phyloP scores from a whole-genome alignment of 1,284 basidiomycete genomes.

The Xerocomus minutiporus region DNA sequence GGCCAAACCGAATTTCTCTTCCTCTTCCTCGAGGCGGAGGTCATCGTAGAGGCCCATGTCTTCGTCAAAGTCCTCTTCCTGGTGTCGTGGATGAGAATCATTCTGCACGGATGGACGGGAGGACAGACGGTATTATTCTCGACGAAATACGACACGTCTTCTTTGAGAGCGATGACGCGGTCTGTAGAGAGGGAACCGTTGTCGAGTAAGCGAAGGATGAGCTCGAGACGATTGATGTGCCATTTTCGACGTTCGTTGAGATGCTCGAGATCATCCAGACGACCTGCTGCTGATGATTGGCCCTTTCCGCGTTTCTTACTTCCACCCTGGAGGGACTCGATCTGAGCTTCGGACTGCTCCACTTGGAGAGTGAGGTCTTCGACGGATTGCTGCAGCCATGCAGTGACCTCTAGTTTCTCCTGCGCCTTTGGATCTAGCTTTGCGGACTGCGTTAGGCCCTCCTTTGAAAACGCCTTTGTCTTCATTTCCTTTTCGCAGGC shows the following conservation, averaged over 20 bases:
- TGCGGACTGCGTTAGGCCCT: constrained; percentile 91
- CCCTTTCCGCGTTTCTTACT: constrained; percentile 79
- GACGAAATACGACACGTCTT: constrained; percentile 96
- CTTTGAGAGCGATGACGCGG: constrained; percentile 79
- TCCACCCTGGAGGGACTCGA: constrained; percentile 83
- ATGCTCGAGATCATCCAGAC: constrained; percentile 79
- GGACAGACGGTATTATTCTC: constrained; percentile 87
- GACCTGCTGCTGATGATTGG: constrained; percentile 59
- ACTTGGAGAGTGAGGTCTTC: constrained; percentile 93
- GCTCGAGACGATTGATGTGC: constrained; percentile 92
- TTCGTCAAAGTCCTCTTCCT: constrained; percentile 98
- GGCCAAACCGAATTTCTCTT: constrained; percentile 83
- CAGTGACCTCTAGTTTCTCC: constrained; percentile 87
- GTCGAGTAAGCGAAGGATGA: constrained; percentile 90
- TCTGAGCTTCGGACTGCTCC: constrained; percentile 92
- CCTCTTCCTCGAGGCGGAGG: constrained; percentile 95
- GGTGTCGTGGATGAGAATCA: constrained; percentile 21
- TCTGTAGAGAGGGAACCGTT: constrained; percentile 89
- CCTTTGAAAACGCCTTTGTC: constrained; percentile 99
- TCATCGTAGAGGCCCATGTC: constrained; percentile 99
- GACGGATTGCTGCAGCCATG: constrained; percentile 84
- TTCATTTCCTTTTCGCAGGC: constrained; percentile 99
- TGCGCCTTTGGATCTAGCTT: constrained; percentile 96
- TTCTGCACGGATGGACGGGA: constrained; percentile 8
- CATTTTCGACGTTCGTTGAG: constrained; percentile 94